phyloP scores from a whole-genome alignment of 2,329 filamentous ascomycete species.

The Arthrobotrys musiformis region DNA sequence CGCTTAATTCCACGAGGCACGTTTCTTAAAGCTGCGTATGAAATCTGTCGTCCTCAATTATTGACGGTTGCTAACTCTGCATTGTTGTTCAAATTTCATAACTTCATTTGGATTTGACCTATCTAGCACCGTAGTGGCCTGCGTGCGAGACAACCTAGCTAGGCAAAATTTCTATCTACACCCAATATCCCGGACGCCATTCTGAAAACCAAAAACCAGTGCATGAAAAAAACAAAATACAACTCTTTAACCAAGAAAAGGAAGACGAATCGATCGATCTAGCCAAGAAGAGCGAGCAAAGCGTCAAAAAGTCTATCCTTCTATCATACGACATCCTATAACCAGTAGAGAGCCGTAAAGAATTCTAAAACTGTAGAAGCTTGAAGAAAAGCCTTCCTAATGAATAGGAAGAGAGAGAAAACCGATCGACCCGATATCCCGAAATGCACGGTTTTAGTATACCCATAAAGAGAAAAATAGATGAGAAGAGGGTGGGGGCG shows the following conservation, averaged over 20 bases:
- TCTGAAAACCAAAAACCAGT: neutral
- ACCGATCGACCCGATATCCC: neutral
- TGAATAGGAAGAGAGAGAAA: neutral
- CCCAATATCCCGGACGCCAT: constrained; percentile 5
- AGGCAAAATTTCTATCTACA: constrained; percentile 7
- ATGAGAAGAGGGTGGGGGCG: neutral
- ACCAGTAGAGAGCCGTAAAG: neutral
- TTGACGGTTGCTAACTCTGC: too few relatives aligned
- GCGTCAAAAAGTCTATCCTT: neutral
- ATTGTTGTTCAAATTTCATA: too few relatives aligned
- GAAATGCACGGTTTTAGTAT: constrained; percentile 14
- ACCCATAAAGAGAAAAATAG: neutral
- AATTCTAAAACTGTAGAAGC: constrained; percentile 10
- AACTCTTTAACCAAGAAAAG: neutral
- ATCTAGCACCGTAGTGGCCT: neutral
- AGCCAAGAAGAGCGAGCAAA: neutral
- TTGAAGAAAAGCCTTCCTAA: neutral
- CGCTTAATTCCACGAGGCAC: too few relatives aligned
- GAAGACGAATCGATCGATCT: neutral
- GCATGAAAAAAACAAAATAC: constrained; percentile 4
- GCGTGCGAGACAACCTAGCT: neutral
- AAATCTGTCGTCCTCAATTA: too few relatives aligned
- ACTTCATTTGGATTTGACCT: too few relatives aligned
- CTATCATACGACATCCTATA: neutral
- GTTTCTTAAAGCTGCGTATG: too few relatives aligned